Evolutionary conservation across 495 filamentous ascomycete genomes (phyloP).

Genomic region (Neurospora sp.): DNA sequence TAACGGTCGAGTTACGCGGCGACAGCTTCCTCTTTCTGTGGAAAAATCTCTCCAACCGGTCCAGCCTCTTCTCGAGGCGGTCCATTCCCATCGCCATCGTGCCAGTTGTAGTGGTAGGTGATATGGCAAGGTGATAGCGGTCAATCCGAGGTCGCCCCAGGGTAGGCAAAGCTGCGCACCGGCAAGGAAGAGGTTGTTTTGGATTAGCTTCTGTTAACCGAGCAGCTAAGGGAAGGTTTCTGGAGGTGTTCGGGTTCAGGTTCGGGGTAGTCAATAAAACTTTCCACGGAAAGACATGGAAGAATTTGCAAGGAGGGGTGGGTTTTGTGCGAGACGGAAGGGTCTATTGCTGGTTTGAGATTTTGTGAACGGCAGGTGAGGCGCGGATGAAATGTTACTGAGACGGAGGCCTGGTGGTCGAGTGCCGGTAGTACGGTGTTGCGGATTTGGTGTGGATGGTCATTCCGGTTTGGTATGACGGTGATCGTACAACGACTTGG

Average conservation of each 20-base stretch:
- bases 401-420: background rate
- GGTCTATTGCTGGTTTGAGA: constrained; percentile 7
- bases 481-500: constrained; percentile 4
- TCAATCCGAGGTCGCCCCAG: background rate
- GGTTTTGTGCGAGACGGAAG: background rate
- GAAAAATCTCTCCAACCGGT: constrained; percentile 24
- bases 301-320: background rate
- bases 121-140: background rate
- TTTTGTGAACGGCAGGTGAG: constrained; percentile 4
- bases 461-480: constrained; percentile 4
- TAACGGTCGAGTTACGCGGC: background rate
- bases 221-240: background rate
- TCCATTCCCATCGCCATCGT: constrained; percentile 18
- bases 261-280: background rate
- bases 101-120: background rate
- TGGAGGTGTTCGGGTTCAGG: background rate
- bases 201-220: background rate
- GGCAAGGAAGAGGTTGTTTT: background rate
- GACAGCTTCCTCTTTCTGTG: constrained; percentile 14
- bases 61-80: constrained; percentile 13
- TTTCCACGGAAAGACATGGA: background rate
- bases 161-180: background rate
- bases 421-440: background rate
- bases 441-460: background rate
- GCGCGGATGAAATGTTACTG: background rate